Evolutionary conservation across 495 filamentous ascomycete genomes (phyloP).

Genomic region (Hyaloscypha bicolor): DNA sequence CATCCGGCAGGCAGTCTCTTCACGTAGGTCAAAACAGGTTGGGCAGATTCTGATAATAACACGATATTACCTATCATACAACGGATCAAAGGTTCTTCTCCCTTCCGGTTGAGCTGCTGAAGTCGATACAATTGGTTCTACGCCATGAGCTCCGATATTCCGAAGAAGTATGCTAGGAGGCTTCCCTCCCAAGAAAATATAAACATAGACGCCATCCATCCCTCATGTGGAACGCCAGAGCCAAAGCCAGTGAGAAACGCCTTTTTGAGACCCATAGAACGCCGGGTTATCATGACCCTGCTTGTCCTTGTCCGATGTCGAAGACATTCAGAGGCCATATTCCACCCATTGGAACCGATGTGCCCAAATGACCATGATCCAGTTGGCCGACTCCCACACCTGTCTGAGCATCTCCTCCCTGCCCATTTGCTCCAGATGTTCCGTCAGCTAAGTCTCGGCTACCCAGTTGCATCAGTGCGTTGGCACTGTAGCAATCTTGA

Average conservation of each 20-base stretch:
- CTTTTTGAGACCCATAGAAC: not conserved
- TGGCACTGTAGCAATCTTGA: slow-evolving; percentile 33
- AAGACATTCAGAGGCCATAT: slow-evolving; percentile 26
- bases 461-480: slow-evolving; percentile 32
- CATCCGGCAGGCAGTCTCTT: no score
- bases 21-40: no score
- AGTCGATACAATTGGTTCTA: not conserved
- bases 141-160: not conserved
- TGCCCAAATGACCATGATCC: not conserved
- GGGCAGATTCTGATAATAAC: not conserved
- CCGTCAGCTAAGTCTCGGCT: slow-evolving; percentile 13
- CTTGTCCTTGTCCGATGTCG: slow-evolving; percentile 17
- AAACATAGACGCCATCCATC: not conserved
- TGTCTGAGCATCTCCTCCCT: not conserved
- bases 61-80: not conserved
- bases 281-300: not conserved
- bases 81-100: not conserved
- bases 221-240: not conserved
- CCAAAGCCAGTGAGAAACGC: not conserved
- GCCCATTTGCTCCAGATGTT: not conserved
- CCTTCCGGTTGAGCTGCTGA: not conserved
- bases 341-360: not conserved
- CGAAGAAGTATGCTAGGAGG: not conserved
- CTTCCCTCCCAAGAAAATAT: not conserved
- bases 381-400: not conserved